phyloP scores from a whole-genome alignment of 179 eudicot species.

The Silene coronaria region DNA sequence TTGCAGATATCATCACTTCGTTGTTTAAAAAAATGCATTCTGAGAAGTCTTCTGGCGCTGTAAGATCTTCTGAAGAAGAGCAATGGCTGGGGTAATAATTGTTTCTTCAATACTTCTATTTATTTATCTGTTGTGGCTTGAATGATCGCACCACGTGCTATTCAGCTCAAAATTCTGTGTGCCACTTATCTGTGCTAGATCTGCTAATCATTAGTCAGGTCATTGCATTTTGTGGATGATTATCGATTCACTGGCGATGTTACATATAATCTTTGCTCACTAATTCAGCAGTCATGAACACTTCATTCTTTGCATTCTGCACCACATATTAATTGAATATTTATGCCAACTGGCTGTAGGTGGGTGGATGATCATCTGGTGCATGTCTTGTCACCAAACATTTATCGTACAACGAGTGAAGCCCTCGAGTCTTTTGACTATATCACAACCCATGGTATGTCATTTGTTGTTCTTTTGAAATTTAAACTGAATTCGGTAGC shows the following conservation, averaged over 20 bases:
- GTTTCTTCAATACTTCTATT: neutral
- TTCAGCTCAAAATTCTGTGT: neutral
- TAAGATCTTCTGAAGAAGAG: conserved; percentile 52
- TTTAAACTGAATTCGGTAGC: neutral
- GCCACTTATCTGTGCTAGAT: neutral
- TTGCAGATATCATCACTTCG: conserved; percentile 67
- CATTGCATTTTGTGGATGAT: neutral
- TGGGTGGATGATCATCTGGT: conserved; percentile 97
- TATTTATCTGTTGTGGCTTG: neutral
- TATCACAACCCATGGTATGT: conserved; percentile 79
- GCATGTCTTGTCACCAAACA: conserved; percentile 90
- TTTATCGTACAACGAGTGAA: conserved; percentile 69
- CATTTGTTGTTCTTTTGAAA: neutral
- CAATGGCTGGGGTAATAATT: conserved; percentile 69
- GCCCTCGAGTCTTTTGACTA: conserved; percentile 95
- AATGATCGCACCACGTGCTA: neutral
- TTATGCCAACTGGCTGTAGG: conserved; percentile 33
- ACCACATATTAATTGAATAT: conserved; percentile 3
- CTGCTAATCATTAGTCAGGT: neutral
- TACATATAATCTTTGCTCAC: neutral
- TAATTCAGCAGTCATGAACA: neutral
- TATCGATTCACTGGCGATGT: neutral
- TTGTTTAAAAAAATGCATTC: conserved; percentile 48
- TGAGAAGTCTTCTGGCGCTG: conserved; percentile 28
- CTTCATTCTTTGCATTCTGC: neutral